Percentiles rank a stretch among this genome's conserved stretches.
Conservation (phyloP, 768 basidiomycete species). For the Neoboletus brunneissimus region DNA sequence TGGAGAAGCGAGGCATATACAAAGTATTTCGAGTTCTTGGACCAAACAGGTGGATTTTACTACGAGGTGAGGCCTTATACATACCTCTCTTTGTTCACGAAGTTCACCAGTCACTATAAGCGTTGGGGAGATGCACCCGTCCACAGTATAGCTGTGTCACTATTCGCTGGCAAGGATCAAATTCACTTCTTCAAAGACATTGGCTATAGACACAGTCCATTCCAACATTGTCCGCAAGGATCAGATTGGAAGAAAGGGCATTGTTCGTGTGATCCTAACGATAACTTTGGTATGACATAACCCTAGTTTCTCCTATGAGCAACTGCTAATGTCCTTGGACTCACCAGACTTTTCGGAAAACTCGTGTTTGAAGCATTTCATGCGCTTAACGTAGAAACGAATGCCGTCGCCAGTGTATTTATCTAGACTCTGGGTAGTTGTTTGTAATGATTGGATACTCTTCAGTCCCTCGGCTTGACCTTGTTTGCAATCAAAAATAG, state of each 20-base stretch:
- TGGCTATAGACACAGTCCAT: slow-evolving; percentile 89
- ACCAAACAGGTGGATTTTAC: slow-evolving; percentile 81
- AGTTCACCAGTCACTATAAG: slow-evolving; percentile 33
- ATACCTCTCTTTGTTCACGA: not conserved
- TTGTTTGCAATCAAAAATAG: not conserved
- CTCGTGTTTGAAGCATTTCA: slow-evolving; percentile 29
- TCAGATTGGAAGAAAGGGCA: slow-evolving; percentile 71
- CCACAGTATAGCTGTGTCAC: slow-evolving; percentile 85
- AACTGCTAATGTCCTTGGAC: slow-evolving; percentile 5
- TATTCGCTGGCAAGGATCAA: slow-evolving; percentile 85
- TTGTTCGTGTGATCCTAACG: slow-evolving; percentile 77
- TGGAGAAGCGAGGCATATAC: slow-evolving; percentile 82
- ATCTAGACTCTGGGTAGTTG: not conserved
- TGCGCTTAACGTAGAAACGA: slow-evolving; percentile 25
- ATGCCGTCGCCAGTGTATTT: not conserved
- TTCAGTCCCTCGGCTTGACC: not conserved
- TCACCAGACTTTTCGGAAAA: slow-evolving; percentile 25
- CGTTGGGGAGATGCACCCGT: slow-evolving; percentile 96
- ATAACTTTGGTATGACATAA: slow-evolving; percentile 64
- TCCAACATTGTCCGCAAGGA: slow-evolving; percentile 89
- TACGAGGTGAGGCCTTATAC: slow-evolving; percentile 56
- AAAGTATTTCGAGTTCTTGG: slow-evolving; percentile 81
- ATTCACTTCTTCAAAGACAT: slow-evolving; percentile 96
- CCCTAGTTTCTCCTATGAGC: not conserved
- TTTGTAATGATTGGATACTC: not conserved